A percentile compares a stretch with the other conserved stretches of the same genome.
phyloP scores from a whole-genome alignment of 2,329 filamentous ascomycete genomes.

The Ophiostoma populinum region DNA sequence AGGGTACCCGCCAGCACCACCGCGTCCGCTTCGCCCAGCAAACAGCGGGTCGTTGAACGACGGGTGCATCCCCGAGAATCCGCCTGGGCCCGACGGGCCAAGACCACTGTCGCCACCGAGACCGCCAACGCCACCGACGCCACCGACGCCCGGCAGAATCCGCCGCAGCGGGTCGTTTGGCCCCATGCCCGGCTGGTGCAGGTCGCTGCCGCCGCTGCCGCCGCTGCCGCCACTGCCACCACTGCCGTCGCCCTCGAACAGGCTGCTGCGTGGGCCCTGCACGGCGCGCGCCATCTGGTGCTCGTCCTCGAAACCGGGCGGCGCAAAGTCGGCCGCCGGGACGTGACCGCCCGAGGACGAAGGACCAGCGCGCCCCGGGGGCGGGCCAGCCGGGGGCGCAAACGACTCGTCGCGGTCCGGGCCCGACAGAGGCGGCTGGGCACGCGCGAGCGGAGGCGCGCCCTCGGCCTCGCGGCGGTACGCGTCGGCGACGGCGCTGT shows the following conservation, averaged over 20 bases:
- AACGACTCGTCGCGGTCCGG: too few relatives aligned
- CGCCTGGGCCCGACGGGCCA: slow-evolving; percentile 31
- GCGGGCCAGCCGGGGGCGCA: background rate
- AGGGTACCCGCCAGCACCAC: slow-evolving; percentile 33
- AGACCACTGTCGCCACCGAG: slow-evolving; percentile 26
- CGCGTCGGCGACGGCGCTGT: background rate
- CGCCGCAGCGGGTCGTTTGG: slow-evolving; percentile 67
- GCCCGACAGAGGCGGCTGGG: background rate
- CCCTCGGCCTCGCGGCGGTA: background rate
- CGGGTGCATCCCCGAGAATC: slow-evolving; percentile 74
- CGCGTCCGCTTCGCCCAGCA: slow-evolving; percentile 29
- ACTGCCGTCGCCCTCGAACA: slow-evolving; percentile 11
- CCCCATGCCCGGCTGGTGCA: slow-evolving; percentile 74
- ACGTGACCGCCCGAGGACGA: too few relatives aligned
- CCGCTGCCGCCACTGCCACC: slow-evolving; percentile 13
- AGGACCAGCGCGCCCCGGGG: slow-evolving; percentile 16
- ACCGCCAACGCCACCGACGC: slow-evolving; percentile 11
- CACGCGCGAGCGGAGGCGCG: background rate
- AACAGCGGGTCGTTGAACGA: slow-evolving; percentile 88
- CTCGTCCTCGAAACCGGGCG: slow-evolving; percentile 87
- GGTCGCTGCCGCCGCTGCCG: slow-evolving; percentile 67
- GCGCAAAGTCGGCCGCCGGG: slow-evolving; percentile 59
- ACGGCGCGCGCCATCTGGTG: slow-evolving; percentile 57
- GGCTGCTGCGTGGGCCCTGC: background rate
- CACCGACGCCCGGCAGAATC: slow-evolving; percentile 42